Evolutionary conservation across 169 alveolate genomes (phyloP).

Genomic region (Perkinsus chesapeaki): DNA sequence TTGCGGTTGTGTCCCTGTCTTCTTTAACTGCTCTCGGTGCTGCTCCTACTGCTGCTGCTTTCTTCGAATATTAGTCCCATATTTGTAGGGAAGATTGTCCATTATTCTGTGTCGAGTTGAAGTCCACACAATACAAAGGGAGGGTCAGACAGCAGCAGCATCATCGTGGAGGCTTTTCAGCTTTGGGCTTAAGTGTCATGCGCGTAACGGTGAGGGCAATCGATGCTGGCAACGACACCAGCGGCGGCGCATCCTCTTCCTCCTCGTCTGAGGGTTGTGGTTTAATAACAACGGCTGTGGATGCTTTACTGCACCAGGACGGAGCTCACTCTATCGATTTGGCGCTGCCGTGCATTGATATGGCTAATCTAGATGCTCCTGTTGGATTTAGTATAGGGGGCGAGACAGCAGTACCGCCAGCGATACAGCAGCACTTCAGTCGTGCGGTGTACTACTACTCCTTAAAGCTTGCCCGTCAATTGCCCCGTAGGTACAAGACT

Average conservation of each 20-base stretch:
- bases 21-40: too few relatives aligned
- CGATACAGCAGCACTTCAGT: not conserved
- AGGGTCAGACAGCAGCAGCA: not conserved
- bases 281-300: not conserved
- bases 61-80: too few relatives aligned
- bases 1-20: too few relatives aligned
- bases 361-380: not conserved
- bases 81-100: too few relatives aligned
- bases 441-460: not conserved
- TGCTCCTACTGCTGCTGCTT: too few relatives aligned
- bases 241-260: not conserved
- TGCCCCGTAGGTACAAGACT: not conserved
- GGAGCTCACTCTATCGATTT: not conserved
- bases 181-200: not conserved
- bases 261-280: not conserved
- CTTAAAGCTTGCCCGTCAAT: not conserved
- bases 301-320: not conserved
- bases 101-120: not conserved
- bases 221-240: not conserved
- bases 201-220: not conserved
- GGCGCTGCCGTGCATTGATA: constrained; percentile 4
- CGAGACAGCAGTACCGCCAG: not conserved
- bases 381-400: not conserved
- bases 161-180: not conserved
- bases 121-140: not conserved